Conservation (phyloP, 2,329 filamentous ascomycete genomes). For the Elsinoe fawcettii region DNA sequence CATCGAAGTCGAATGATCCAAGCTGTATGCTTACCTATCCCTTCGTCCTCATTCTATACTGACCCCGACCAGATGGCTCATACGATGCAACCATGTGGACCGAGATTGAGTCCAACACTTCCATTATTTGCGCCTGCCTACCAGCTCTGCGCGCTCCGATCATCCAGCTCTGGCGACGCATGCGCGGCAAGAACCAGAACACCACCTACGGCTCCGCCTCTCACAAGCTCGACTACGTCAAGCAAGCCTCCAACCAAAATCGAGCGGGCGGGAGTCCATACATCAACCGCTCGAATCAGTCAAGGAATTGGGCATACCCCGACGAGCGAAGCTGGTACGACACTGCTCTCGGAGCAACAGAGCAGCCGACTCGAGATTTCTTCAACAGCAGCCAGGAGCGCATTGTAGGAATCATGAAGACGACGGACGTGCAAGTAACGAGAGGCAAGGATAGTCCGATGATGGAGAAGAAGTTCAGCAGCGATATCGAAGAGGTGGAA, state of each 20-base stretch:
- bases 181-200: slow-evolving; percentile 5
- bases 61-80: slow-evolving; percentile 1
- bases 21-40: not conserved
- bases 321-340: slow-evolving; percentile 4
- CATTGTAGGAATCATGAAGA: slow-evolving; percentile 12
- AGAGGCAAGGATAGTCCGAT: slow-evolving; percentile 6
- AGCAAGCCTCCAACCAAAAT: not conserved
- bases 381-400: slow-evolving; percentile 12
- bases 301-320: slow-evolving; percentile 1
- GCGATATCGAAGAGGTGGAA: slow-evolving; percentile 10
- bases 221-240: slow-evolving; percentile 10
- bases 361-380: slow-evolving; percentile 1
- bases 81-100: slow-evolving; percentile 18
- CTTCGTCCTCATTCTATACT: not conserved
- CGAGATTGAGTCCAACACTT: slow-evolving; percentile 18
- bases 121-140: slow-evolving; percentile 20
- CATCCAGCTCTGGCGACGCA: slow-evolving; percentile 12
- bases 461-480: slow-evolving; percentile 7
- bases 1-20: slow-evolving; percentile 15
- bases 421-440: slow-evolving; percentile 10
- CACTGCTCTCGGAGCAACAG: not conserved
- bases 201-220: not conserved
- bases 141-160: slow-evolving; percentile 19
- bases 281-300: not conserved
- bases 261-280: not conserved